A percentile compares a stretch with the other conserved stretches of the same genome.
Evolutionary conservation across 768 basidiomycete species (phyloP).

Genomic region (Daedaleopsis sinensis): DNA sequence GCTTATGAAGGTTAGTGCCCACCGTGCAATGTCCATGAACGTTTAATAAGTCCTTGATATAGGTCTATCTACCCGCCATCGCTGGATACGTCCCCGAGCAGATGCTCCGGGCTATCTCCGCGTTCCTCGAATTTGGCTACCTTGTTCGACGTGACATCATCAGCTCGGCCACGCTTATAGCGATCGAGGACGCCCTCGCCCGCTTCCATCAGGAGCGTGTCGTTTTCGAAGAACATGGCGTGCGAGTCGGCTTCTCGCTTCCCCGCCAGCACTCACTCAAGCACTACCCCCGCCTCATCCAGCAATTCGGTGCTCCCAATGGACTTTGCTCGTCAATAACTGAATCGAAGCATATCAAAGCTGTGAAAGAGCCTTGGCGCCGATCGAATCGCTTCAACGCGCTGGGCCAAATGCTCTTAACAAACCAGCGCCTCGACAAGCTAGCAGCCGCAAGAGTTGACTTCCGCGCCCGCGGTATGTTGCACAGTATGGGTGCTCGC

Average conservation of each 20-base stretch:
- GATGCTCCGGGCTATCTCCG: conserved; percentile 13
- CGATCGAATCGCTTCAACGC: not conserved
- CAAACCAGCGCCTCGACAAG: not conserved
- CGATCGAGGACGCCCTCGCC: conserved; percentile 17
- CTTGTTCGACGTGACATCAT: conserved; percentile 13
- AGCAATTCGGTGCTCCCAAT: conserved; percentile 27
- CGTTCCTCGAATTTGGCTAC: conserved; percentile 31
- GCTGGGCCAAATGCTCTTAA: not conserved
- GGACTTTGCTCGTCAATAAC: conserved; percentile 33
- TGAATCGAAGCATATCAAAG: conserved; percentile 19
- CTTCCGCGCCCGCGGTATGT: too few species aligned
- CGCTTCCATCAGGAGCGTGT: conserved; percentile 16
- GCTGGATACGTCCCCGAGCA: conserved; percentile 16
- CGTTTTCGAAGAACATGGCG: conserved; percentile 18
- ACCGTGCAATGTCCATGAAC: not conserved
- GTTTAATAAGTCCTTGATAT: not conserved
- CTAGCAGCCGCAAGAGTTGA: not conserved
- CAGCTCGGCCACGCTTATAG: not conserved
- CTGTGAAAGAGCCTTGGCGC: conserved; percentile 1
- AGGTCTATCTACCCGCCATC: conserved; percentile 31
- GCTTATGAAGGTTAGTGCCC: conserved; percentile 14
- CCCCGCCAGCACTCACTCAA: conserved; percentile 25
- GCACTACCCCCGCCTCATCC: conserved; percentile 28
- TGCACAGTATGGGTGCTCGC: too few species aligned
- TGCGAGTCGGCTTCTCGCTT: conserved; percentile 23